Evolutionary conservation across 1,284 basidiomycete genomes (phyloP), one percentile per base, ranked within the genome.

Genomic region (Phenoliferia sp.): DNA sequence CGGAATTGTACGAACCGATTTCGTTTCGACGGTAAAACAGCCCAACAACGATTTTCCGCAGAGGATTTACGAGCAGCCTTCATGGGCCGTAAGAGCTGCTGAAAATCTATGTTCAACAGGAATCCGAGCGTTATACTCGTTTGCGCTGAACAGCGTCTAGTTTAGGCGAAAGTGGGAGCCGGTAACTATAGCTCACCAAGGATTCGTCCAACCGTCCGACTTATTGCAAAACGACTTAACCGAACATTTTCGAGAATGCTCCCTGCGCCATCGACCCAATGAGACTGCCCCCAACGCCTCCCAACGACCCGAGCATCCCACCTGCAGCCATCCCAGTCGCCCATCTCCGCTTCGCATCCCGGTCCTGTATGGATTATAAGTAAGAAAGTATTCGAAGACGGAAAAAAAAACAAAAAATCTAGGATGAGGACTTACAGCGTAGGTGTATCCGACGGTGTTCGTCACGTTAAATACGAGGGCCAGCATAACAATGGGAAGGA

Each of bases 391-490:
- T 6, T 4, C 3, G n/a, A 22, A 17, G 33, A 10, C 16, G 22
- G 9, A 15, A 29, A 36, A 33, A 5, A 10, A 12, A 60, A 89
- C 90, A 78, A 65, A 28, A 65, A 55, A 56, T 33, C 28, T 28
- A 44, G 28, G 58, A 3, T 59, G 69, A 15, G 31, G 36, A n/a
- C 61, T 59, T 32, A 66, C 58, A 35, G 64, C 92, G 77, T 90
- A 94, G 69, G 92, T 94, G 81, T 94, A 95, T 10, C 93, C 94
- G 66, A 96, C 83, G 29, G 88, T 89, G 75, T 96, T 96, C 36
- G 91, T 93, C 64, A 93, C 77, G 79, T 76, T 74, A 70, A 73
- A 77, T 33, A 76, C 69, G 52, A 75, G 67, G 3, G 73, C 72
- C 16, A 76, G 65, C 28, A 70, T 62, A 55, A 75, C 76, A 61